These are phyloP conservation scores for Yamadazyma taylorii DNA, from an alignment of 1,139 yeast species.

Conservation along the genomic window DNA sequence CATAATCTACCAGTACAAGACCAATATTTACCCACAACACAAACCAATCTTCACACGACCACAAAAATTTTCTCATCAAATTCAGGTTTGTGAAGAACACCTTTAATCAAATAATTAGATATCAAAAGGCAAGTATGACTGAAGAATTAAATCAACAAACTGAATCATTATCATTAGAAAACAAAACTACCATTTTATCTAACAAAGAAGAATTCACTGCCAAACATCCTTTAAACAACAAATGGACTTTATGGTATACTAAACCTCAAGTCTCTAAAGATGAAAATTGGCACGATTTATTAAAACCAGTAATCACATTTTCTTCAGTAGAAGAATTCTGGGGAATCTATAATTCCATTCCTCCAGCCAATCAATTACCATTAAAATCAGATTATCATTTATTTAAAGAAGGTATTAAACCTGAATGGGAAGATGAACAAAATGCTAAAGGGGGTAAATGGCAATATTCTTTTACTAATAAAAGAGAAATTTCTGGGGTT, in stretches of 20 bases:
- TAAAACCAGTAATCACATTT: conserved; percentile 91
- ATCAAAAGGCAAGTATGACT: conserved; percentile 29
- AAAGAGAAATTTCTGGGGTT: conserved; percentile 55
- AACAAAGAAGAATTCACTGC: conserved; percentile 70
- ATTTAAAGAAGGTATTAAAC: conserved; percentile 91
- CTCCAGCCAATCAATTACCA: conserved; percentile 90
- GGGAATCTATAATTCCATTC: conserved; percentile 96
- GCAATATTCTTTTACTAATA: conserved; percentile 70
- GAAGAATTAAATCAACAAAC: conserved; percentile 58
- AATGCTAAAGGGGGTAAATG: conserved; percentile 95
- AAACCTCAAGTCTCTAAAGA: conserved; percentile 79
- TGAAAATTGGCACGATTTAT: conserved; percentile 91
- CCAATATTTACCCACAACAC: too few relatives aligned
- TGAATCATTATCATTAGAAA: conserved; percentile 52
- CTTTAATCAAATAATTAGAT: background rate
- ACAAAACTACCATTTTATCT: conserved; percentile 59
- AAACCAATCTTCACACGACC: background rate
- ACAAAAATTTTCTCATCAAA: conserved; percentile 20
- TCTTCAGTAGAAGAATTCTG: conserved; percentile 96
- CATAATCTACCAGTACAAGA: too few relatives aligned
- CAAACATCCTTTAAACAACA: conserved; percentile 87
- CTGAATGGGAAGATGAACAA: conserved; percentile 96
- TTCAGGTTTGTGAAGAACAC: background rate
- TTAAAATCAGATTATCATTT: conserved; percentile 92
- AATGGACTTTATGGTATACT: conserved; percentile 98